These are phyloP conservation scores for Takashimella koratensis DNA, from an alignment of 1,284 basidiomycete species.

Conservation along the genomic window DNA sequence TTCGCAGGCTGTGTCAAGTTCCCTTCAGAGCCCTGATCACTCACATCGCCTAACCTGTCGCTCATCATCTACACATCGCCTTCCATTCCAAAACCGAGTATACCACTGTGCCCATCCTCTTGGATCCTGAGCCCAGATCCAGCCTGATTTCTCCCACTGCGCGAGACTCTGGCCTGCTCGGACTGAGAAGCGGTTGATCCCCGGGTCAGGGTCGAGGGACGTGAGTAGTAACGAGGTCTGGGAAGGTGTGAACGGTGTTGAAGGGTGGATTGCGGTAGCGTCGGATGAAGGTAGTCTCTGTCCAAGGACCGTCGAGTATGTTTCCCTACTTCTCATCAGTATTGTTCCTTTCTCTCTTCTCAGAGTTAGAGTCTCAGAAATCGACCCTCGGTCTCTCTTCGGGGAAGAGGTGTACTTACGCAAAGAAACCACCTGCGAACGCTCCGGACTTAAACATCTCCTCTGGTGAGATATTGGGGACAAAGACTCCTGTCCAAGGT, in stretches of 20 bases:
- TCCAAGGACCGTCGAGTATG: constrained; percentile 31
- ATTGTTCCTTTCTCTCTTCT: no score
- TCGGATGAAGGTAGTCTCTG: constrained; percentile 17
- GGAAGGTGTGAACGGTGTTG: constrained; percentile 16
- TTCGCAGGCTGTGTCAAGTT: not conserved
- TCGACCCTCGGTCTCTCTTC: no score
- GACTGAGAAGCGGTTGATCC: constrained; percentile 48
- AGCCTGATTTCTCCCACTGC: constrained; percentile 53
- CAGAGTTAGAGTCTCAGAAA: no score
- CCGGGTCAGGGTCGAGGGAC: constrained; percentile 34
- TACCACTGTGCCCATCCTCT: constrained; percentile 54
- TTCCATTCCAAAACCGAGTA: constrained; percentile 50
- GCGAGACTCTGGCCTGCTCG: constrained; percentile 50
- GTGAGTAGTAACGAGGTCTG: constrained; percentile 9
- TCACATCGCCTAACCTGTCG: constrained; percentile 51
- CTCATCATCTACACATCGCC: constrained; percentile 50
- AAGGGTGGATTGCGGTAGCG: constrained; percentile 22
- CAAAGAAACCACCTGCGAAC: constrained; percentile 51
- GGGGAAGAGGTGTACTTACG: constrained; percentile 22
- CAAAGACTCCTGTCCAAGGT: constrained; percentile 44
- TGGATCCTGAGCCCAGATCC: constrained; percentile 51
- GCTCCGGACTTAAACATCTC: constrained; percentile 51
- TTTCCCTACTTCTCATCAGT: no score
- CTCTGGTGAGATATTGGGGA: constrained; percentile 51
- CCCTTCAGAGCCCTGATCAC: constrained; percentile 18